Evolutionary conservation across 192 early-diverging fungal species (phyloP).

Genomic region (Oehlia diaphana): DNA sequence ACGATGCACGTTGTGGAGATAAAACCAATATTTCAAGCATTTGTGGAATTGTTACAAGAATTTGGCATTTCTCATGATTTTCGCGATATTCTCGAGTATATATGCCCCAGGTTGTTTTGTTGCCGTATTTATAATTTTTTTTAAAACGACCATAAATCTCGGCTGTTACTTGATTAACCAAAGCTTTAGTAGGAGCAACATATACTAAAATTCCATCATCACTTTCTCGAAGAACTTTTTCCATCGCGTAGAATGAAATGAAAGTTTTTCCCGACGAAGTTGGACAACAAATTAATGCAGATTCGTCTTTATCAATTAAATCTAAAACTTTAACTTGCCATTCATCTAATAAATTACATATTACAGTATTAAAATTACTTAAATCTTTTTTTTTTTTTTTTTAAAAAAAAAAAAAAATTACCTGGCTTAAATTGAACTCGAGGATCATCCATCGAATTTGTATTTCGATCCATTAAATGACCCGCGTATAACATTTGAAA

Average conservation of each 20-base stretch:
- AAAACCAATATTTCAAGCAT: constrained; percentile 40
- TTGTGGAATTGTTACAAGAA: constrained; percentile 46
- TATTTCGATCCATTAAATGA: constrained; percentile 37
- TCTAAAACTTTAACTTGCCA: constrained; percentile 46
- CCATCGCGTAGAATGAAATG: constrained; percentile 51
- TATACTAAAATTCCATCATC: constrained; percentile 40
- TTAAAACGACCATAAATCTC: constrained; percentile 46
- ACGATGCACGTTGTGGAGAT: constrained; percentile 33
- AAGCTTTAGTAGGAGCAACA: constrained; percentile 50
- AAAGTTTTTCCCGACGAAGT: constrained; percentile 50
- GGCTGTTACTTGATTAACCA: constrained; percentile 49
- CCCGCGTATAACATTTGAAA: constrained; percentile 40
- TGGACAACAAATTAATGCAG: constrained; percentile 43
- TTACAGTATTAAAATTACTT: neutral
- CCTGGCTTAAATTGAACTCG: constrained; percentile 42
- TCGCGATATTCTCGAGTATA: constrained; percentile 40
- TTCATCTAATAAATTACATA: constrained; percentile 6
- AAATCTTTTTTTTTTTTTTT: neutral
- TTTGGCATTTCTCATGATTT: constrained; percentile 35
- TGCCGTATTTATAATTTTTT: constrained; percentile 34
- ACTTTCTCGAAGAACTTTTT: constrained; percentile 40
- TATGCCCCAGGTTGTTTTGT: constrained; percentile 37
- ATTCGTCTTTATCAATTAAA: constrained; percentile 42
- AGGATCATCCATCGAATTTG: constrained; percentile 33
- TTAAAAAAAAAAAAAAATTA: neutral